Percentiles rank a stretch among this genome's conserved stretches.
phyloP scores from a whole-genome alignment of 345 rosid genomes.

The Salix arbutifolia region DNA sequence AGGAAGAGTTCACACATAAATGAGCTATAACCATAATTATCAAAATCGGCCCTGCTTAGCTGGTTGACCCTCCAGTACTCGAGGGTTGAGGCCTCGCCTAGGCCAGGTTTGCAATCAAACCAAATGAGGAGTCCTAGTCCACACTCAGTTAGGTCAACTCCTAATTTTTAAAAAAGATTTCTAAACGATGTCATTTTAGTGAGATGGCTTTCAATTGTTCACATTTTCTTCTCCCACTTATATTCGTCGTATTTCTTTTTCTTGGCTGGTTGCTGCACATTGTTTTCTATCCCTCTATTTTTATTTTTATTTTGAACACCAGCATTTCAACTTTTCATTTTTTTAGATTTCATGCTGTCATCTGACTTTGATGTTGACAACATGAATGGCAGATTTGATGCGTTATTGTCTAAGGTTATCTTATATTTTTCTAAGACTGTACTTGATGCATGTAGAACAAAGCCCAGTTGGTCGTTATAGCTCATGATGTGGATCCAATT shows the following conservation, averaged over 20 bases:
- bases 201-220: neutral
- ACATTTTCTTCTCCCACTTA: neutral
- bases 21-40: too few species aligned
- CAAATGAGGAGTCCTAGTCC: too few species aligned
- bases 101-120: too few species aligned
- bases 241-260: neutral
- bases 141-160: too few species aligned
- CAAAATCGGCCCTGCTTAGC: too few species aligned
- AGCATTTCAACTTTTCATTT: neutral
- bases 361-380: neutral
- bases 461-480: slow-evolving; percentile 72
- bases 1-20: too few species aligned
- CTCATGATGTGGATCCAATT: slow-evolving; percentile 83
- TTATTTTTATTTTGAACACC: too few species aligned
- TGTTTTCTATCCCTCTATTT: neutral
- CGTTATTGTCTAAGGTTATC: neutral
- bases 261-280: neutral
- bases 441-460: slow-evolving; percentile 43
- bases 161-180: too few species aligned
- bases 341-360: too few species aligned
- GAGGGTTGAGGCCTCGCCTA: too few species aligned
- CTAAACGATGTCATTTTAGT: too few species aligned
- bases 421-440: neutral
- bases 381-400: neutral
- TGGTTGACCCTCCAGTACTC: too few species aligned